phyloP scores from a whole-genome alignment of 208 protist genomes.

The Vickermania ingenoplastis region DNA sequence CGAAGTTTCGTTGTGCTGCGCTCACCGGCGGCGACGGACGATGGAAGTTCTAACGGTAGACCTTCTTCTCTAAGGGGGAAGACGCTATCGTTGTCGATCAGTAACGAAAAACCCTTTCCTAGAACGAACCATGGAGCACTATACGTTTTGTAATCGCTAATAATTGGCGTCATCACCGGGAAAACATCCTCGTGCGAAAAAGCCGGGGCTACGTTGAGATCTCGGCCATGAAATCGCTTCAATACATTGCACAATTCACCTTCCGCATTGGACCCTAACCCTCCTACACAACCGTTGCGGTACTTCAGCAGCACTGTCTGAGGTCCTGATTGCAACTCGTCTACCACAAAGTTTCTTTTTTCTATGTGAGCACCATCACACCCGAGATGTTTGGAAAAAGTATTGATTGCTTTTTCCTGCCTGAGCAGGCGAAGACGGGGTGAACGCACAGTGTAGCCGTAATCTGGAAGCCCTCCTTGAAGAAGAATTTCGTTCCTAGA shows the following conservation, averaged over 20 bases:
- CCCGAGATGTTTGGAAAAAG: neutral
- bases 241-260: constrained; percentile 41
- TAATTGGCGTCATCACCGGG: constrained; percentile 25
- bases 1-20: no score
- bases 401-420: constrained; percentile 21
- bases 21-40: no score
- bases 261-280: constrained; percentile 57
- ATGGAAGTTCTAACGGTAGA: constrained; percentile 45
- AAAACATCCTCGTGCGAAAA: constrained; percentile 24
- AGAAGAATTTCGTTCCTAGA: constrained; percentile 47
- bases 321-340: constrained; percentile 25
- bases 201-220: constrained; percentile 39
- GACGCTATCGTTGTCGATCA: constrained; percentile 42
- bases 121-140: constrained; percentile 17
- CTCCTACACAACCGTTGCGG: constrained; percentile 55
- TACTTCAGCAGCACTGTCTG: constrained; percentile 49
- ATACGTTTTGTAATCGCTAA: neutral
- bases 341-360: constrained; percentile 37
- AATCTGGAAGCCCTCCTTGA: constrained; percentile 48
- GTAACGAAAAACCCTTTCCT: constrained; percentile 45
- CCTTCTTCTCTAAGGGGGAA: constrained; percentile 20
- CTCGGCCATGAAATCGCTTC: constrained; percentile 18
- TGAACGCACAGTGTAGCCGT: constrained; percentile 36
- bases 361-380: neutral
- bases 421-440: constrained; percentile 41